Evolutionary conservation across 768 basidiomycete genomes (phyloP), one percentile per base, ranked within the genome.

Genomic region (Mycena galopus): DNA sequence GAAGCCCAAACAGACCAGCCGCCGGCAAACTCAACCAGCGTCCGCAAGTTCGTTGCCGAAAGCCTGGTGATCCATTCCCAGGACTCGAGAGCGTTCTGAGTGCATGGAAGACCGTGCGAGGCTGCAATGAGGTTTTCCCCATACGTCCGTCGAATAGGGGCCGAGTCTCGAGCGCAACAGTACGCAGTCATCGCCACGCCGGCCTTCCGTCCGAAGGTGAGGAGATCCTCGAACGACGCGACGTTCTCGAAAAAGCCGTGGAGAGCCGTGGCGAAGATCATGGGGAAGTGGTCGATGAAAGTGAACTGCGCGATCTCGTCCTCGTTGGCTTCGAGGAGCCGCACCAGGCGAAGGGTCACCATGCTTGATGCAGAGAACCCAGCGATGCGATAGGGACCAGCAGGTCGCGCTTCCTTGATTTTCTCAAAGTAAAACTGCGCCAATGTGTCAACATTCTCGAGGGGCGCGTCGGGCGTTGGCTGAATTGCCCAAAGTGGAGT

Each of bases 341-440:
- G 37, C 12, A 25, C 59, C 25, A 60, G 37, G 25, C 17, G 25
- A 29, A 60, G 25, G 4, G 17, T 29, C 14, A 60, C 27, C 23
- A 44, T 29, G 21, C 59, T 42, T 3, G 35, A 25, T 7, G 58
- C 71, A 19, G 47, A 53, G 25, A 58, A 67, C 19, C 25, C 55
- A 16, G 67, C 77, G 11, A 78, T 17, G 14, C 77, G 72, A 60
- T 78, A 78, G 6, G 77, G 77, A 4, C 77, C 76, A 3, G 17
- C 37, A 16, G 69, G 69, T 30, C 71, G 74, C 55, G 59, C 67
- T 44, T 50, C 63, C 39, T 73, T 73, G 56, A 78, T 78, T 33
- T 75, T 63, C 25, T 69, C 66, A 51, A 62, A 73, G 59, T 77
- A 78, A 69, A 75, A 77, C 25, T 56, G 27, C 11, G 74, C 72